Evolutionary conservation across 805 yeast genomes (phyloP).

Genomic region (Spathaspora sp.): DNA sequence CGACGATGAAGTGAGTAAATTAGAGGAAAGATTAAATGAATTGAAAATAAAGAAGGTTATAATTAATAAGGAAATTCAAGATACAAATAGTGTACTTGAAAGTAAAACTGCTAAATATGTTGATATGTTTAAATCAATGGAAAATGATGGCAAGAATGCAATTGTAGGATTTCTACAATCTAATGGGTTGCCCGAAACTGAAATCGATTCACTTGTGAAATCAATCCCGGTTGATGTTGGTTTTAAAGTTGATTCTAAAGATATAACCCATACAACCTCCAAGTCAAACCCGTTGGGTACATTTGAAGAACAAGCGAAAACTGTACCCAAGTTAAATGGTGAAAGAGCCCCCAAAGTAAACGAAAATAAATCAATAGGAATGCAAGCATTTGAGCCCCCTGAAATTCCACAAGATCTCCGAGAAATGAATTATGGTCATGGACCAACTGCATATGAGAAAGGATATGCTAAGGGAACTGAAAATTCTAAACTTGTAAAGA

Average conservation of each 20-base stretch:
- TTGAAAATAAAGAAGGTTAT: conserved; percentile 32
- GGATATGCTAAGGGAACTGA: conserved; percentile 34
- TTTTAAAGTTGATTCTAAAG: conserved; percentile 10
- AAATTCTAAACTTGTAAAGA: conserved; percentile 21
- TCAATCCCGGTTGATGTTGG: conserved; percentile 25
- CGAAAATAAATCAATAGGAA: conserved; percentile 11
- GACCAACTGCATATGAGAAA: conserved; percentile 26
- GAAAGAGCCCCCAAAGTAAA: neutral
- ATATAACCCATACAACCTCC: conserved; percentile 13
- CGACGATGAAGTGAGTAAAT: conserved; percentile 33
- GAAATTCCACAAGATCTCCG: conserved; percentile 2
- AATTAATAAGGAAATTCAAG: conserved; percentile 36
- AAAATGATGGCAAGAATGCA: conserved; percentile 32
- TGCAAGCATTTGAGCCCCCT: conserved; percentile 12
- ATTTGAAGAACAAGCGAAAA: too few species aligned
- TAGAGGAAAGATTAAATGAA: conserved; percentile 31
- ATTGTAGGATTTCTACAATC: conserved; percentile 23
- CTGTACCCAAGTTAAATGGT: too few species aligned
- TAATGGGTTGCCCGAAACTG: conserved; percentile 18
- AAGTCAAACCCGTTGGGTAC: neutral
- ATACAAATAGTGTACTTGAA: conserved; percentile 48
- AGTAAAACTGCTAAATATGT: conserved; percentile 44
- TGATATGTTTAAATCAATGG: conserved; percentile 37
- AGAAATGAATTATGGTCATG: conserved; percentile 17
- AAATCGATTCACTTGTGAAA: conserved; percentile 14